Conservation (phyloP, 202 grass and related monocot genomes). For the Dendrocalamus latiflorus region DNA sequence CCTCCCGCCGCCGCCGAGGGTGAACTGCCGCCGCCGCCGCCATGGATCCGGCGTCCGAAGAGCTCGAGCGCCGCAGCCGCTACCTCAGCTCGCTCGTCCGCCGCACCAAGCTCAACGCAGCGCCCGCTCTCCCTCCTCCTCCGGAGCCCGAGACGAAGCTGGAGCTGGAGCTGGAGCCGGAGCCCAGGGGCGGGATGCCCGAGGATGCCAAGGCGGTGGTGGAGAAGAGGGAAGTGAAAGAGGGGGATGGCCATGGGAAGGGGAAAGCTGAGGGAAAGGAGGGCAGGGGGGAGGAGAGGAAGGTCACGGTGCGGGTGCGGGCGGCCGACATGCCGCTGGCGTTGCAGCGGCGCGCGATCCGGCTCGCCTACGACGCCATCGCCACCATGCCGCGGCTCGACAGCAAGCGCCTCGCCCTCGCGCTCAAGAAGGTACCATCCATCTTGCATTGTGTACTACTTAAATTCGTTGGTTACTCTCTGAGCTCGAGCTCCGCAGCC, state of each 20-base stretch:
- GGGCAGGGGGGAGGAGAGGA: slow-evolving; percentile 12
- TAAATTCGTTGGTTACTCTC: not conserved
- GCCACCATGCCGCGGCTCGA: slow-evolving; percentile 67
- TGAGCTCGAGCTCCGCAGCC: too few relatives aligned
- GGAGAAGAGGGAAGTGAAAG: slow-evolving; percentile 37
- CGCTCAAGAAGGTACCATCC: slow-evolving; percentile 72
- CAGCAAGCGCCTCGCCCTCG: slow-evolving; percentile 83
- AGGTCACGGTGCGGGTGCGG: slow-evolving; percentile 51
- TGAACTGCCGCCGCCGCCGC: not conserved
- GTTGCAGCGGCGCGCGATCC: too few relatives aligned
- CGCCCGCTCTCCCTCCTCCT: not conserved
- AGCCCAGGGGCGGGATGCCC: too few relatives aligned
- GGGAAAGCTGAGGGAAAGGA: slow-evolving; percentile 17
- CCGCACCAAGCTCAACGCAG: slow-evolving; percentile 55
- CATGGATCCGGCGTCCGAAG: slow-evolving; percentile 72
- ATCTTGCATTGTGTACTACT: not conserved
- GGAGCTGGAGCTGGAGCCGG: too few relatives aligned
- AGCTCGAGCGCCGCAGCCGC: slow-evolving; percentile 85
- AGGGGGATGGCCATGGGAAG: not conserved
- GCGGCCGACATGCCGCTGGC: too few relatives aligned
- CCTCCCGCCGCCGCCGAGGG: too few relatives aligned
- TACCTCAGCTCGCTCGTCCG: slow-evolving; percentile 83
- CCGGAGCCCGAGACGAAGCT: too few relatives aligned
- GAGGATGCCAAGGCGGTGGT: slow-evolving; percentile 11
- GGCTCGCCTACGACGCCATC: slow-evolving; percentile 62